These are phyloP conservation scores for Colletotrichum eremochloae DNA, from an alignment of 2,329 filamentous ascomycete genomes.

Conservation along the genomic window DNA sequence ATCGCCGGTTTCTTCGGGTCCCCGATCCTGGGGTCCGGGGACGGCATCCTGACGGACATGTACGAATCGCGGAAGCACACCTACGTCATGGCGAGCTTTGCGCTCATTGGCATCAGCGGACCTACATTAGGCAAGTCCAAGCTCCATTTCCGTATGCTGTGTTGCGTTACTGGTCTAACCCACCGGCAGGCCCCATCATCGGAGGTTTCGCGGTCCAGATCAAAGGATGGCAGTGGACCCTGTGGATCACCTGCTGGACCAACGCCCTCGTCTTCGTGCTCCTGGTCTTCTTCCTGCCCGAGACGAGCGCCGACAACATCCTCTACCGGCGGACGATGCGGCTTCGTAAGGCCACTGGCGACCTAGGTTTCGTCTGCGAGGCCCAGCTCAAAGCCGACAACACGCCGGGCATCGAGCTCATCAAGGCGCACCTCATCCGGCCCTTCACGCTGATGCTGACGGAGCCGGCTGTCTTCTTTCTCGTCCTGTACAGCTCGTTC, in stretches of 20 bases:
- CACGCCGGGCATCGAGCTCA: slow-evolving; percentile 37
- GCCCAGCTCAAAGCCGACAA: slow-evolving; percentile 39
- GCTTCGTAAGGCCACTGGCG: slow-evolving; percentile 41
- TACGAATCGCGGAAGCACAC: slow-evolving; percentile 31
- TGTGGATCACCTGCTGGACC: slow-evolving; percentile 44
- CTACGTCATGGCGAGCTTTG: slow-evolving; percentile 25
- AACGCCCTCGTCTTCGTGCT: slow-evolving; percentile 36
- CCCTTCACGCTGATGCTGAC: slow-evolving; percentile 31
- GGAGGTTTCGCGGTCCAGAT: slow-evolving; percentile 37
- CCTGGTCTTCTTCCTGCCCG: slow-evolving; percentile 46
- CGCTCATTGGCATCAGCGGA: slow-evolving; percentile 30
- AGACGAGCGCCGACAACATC: slow-evolving; percentile 46
- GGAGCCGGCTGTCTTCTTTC: slow-evolving; percentile 33
- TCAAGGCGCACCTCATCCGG: slow-evolving; percentile 34
- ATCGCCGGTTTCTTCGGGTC: slow-evolving; percentile 44
- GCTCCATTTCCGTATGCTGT: too few relatives aligned
- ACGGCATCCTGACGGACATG: slow-evolving; percentile 27
- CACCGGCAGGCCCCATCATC: slow-evolving; percentile 27
- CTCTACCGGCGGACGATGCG: slow-evolving; percentile 43
- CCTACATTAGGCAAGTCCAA: slow-evolving; percentile 24
- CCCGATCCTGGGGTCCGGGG: slow-evolving; percentile 25
- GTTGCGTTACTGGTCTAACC: background rate
- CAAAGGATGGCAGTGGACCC: slow-evolving; percentile 45
- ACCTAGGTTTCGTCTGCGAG: slow-evolving; percentile 30
- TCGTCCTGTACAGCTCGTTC: slow-evolving; percentile 29